Evolutionary conservation across 352 stramenopile genomes (phyloP), one percentile per base, ranked within the genome.

Genomic region (Pythium aristosporum): DNA sequence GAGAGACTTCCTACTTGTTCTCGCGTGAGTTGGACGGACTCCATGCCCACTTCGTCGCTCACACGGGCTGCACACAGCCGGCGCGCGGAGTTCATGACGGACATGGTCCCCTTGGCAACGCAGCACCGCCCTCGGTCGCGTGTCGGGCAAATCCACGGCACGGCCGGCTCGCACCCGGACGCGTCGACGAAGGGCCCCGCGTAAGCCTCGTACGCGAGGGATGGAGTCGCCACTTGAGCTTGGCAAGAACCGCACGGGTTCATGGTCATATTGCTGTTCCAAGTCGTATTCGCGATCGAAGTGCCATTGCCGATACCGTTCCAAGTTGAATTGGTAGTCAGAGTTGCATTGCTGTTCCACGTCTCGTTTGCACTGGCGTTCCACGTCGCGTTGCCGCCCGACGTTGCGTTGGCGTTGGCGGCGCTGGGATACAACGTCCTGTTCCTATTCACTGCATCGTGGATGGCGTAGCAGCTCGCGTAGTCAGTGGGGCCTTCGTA

Each of bases 91-190:
- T 34, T 15, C 0, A 39, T 54, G 5, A 46, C 25, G 0, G 51
- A 54, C 1, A 68, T 42, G n/a, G 16, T 10, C 15, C 32, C 60
- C 16, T 43, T 61, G 37, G 41, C 54, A 25, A 68, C 59, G 25
- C 65, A 72, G 34, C 65, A 72, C n/a, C 32, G 51, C 20, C 65
- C 65, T 11, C 34, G 10, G 37, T 72, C 65, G 8, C 16, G 18
- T n/a, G 44, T 2, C 18, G 65, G 65, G 12, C 65, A 72, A 15
- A 72, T 64, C 65, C 65, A 72, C 49, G 65, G 59, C 21, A 68
- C 53, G 6, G 53, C 65, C 11, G 52, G 59, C 42, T 72, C 65
- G 36, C 65, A 72, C 1, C 20, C 21, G 10, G 6, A 8, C 0
- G 46, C n/a, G 11, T 47, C 23, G 13, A 28, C 13, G 41, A 68